Base-by-base conservation (phyloP, 2,329 filamentous ascomycete species). In the Claviceps citrina region DNA sequence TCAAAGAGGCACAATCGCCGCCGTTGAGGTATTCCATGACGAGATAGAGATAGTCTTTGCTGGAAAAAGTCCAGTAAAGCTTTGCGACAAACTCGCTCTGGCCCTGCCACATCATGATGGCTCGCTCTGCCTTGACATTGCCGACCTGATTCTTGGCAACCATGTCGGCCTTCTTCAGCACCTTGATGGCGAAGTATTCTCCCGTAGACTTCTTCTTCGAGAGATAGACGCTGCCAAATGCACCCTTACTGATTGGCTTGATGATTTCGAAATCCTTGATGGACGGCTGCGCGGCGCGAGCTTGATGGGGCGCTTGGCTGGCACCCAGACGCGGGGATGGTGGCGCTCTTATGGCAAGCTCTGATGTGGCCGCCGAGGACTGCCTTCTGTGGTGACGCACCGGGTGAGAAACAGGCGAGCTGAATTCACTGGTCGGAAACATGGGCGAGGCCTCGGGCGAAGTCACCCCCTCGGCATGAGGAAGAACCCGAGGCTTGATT, bases 81-180 rank as follows among this genome's bases (percentile, higher is more conserved):
- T 98, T 98, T 20, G 91, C 91, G 43, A 98, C 91, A 57, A 98
- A 98, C 44, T 98, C 91, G 58, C 93, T 98, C 60, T 96, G 86
- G 18, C 91, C 91, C 63, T 98, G 91, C 84, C 91, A 96, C 91
- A 98, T 98, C 91, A 98, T 96, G 56, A 98, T 98, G 18, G 93
- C 93, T 49, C 91, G 76, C 62, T 98, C 91, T 7, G 93, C 91
- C 62, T 98, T 96, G 54, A 98, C 91, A 54, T 98, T 98, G 49
- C 91, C 94, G 50, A 98, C 87, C 57, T 98, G 91, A 58, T 98
- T 98, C 63, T 98, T 98, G 45, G 91, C 91, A 46, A 98, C 85
- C 91, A 98, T 98, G 66, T 98, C 91, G n/a, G 91, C 87, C 62
- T 98, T 98, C 57, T 96, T 96, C 44, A 98, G 62, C 1, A 96